Conservation (phyloP, 352 stramenopile species). For the Phytopythium aichiense region DNA sequence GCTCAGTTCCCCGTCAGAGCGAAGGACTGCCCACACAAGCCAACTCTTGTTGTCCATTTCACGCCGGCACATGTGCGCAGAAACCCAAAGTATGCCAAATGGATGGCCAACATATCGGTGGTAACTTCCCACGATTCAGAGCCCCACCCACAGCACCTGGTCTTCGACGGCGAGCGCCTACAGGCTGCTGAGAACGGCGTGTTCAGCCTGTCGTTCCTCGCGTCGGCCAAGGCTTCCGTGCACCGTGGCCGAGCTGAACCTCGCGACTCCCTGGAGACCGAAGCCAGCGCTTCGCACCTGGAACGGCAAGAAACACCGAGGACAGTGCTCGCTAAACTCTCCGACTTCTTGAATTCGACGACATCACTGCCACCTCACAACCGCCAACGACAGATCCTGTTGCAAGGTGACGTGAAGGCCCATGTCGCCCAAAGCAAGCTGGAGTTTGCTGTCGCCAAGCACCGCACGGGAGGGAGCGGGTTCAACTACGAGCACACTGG, state of each 20-base stretch:
- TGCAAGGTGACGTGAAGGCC: conserved; percentile 10
- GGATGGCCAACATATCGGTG: background rate
- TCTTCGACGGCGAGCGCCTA: conserved; percentile 40
- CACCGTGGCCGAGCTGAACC: conserved; percentile 3
- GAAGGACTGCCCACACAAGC: conserved; percentile 19
- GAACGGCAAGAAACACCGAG: background rate
- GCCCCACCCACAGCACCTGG: conserved; percentile 30
- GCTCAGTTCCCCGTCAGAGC: conserved; percentile 13
- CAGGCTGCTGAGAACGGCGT: conserved; percentile 24
- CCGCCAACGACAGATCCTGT: conserved; percentile 31
- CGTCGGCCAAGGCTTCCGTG: conserved; percentile 29
- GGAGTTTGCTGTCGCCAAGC: conserved; percentile 26
- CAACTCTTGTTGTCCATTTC: conserved; percentile 54
- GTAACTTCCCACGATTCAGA: background rate
- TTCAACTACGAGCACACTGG: conserved; percentile 42
- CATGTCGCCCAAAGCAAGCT: conserved; percentile 58
- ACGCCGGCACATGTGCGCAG: conserved; percentile 24
- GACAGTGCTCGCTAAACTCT: conserved; percentile 5
- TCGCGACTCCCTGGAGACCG: background rate
- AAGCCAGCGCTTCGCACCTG: background rate
- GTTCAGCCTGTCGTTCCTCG: conserved; percentile 52
- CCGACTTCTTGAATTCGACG: conserved; percentile 13
- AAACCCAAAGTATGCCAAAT: conserved; percentile 12
- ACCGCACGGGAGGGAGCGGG: conserved; percentile 5
- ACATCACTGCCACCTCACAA: conserved; percentile 10